phyloP scores from a whole-genome alignment of 495 filamentous ascomycete species.

The Penicillium samsonianum region DNA sequence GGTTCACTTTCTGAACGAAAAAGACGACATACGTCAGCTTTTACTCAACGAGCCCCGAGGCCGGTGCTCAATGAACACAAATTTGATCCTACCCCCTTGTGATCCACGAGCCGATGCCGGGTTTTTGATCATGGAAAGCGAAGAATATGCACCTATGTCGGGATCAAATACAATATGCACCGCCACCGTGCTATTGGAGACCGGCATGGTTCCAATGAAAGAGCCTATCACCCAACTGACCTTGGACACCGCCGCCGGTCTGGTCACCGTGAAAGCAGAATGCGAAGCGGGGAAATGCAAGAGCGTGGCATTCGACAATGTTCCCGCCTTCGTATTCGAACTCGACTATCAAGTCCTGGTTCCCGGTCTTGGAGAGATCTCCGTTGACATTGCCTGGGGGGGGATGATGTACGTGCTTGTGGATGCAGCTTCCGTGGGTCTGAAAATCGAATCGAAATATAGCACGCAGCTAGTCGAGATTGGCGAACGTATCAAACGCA shows the following conservation, averaged over 20 bases:
- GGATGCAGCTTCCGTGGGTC: constrained; percentile 29
- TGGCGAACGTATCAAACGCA: constrained; percentile 37
- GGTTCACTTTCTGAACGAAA: constrained; percentile 27
- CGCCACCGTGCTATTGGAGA: constrained; percentile 38
- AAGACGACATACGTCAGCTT: constrained; percentile 34
- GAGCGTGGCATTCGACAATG: constrained; percentile 37
- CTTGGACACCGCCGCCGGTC: constrained; percentile 36
- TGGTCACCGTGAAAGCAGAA: constrained; percentile 34
- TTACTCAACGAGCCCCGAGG: constrained; percentile 42
- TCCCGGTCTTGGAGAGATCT: constrained; percentile 30
- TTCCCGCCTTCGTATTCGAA: constrained; percentile 37
- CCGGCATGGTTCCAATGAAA: constrained; percentile 40
- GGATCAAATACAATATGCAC: constrained; percentile 40
- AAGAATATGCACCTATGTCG: constrained; percentile 43
- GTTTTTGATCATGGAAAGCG: constrained; percentile 43
- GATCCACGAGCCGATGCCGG: constrained; percentile 38
- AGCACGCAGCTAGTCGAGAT: constrained; percentile 26
- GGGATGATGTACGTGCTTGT: constrained; percentile 43
- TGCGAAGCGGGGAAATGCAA: constrained; percentile 40
- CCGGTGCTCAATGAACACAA: constrained; percentile 34
- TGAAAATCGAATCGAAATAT: constrained; percentile 25
- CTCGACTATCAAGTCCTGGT: constrained; percentile 35
- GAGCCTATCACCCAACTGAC: constrained; percentile 32
- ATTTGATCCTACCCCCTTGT: constrained; percentile 39
- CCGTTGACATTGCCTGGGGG: constrained; percentile 38